A percentile compares a stretch with the other conserved stretches of the same genome.
Evolutionary conservation across 495 filamentous ascomycete genomes (phyloP).

Genomic region (Pyronema domesticum): DNA sequence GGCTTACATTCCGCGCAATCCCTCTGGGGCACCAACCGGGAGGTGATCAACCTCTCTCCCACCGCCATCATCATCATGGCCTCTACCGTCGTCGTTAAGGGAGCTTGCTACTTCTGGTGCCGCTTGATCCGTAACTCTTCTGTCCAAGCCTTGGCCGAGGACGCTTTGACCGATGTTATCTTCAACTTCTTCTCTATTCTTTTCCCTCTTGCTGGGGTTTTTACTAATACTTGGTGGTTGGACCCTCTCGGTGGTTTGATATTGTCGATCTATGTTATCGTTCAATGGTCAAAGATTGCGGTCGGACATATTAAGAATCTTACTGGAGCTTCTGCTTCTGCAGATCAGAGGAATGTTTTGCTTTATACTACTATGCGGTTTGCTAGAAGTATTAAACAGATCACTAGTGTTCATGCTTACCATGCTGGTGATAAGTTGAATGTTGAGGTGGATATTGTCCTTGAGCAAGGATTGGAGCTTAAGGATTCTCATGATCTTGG

Average conservation of each 20-base stretch:
- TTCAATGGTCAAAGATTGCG: conserved; percentile 66
- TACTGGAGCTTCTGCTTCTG: conserved; percentile 60
- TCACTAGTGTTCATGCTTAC: conserved; percentile 76
- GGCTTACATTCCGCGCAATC: conserved; percentile 51
- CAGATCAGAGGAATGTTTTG: conserved; percentile 67
- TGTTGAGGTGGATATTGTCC: conserved; percentile 57
- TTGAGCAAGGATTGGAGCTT: conserved; percentile 60
- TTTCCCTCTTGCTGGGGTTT: conserved; percentile 66
- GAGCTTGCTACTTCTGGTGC: conserved; percentile 78
- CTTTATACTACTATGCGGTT: conserved; percentile 91
- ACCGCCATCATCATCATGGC: conserved; percentile 69
- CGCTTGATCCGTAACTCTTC: conserved; percentile 73
- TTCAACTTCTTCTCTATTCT: conserved; percentile 87
- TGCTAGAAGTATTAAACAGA: conserved; percentile 70
- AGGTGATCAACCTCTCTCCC: conserved; percentile 51
- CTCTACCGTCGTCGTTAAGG: conserved; percentile 63
- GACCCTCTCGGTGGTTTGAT: conserved; percentile 71
- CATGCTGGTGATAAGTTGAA: conserved; percentile 80
- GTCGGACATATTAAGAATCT: conserved; percentile 66
- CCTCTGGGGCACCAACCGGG: conserved; percentile 44
- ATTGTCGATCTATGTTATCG: conserved; percentile 65
- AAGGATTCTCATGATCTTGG: conserved; percentile 79
- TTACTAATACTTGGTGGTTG: conserved; percentile 63
- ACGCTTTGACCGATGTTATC: conserved; percentile 50
- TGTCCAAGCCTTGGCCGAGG: conserved; percentile 64